A percentile compares a stretch with the other conserved stretches of the same genome.
phyloP scores from a whole-genome alignment of 331 rosid genomes.

The Dryas integrifolia region DNA sequence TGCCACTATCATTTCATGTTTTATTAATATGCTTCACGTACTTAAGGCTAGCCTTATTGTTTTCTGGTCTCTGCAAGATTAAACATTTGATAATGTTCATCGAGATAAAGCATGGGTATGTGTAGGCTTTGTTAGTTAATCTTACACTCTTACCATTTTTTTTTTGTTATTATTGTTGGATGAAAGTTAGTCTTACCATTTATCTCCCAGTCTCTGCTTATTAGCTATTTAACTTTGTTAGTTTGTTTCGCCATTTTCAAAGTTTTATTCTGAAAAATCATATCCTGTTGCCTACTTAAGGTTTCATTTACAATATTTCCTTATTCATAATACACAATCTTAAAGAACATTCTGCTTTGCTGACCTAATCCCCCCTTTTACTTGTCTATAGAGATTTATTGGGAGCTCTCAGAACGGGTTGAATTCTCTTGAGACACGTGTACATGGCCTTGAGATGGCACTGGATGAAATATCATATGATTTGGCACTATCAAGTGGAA shows the following conservation, averaged over 20 bases:
- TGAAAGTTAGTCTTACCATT: background rate
- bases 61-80: background rate
- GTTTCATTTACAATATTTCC: background rate
- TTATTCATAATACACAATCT: background rate
- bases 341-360: conserved; percentile 1
- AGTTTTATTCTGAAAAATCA: background rate
- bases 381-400: conserved; percentile 67
- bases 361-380: conserved; percentile 14
- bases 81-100: background rate
- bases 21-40: too few relatives aligned
- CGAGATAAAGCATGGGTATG: background rate
- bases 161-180: background rate
- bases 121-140: background rate
- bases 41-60: background rate
- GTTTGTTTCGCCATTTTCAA: background rate
- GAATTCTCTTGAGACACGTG: conserved; percentile 87
- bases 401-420: conserved; percentile 91
- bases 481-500: conserved; percentile 72
- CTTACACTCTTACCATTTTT: background rate
- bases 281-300: background rate
- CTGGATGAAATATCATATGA: conserved; percentile 82
- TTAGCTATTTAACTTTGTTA: background rate
- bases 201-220: background rate
- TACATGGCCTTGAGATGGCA: conserved; percentile 83
- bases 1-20: background rate